Conservation (phyloP, 306 rosid genomes). For the Trichosanthes truncata region DNA sequence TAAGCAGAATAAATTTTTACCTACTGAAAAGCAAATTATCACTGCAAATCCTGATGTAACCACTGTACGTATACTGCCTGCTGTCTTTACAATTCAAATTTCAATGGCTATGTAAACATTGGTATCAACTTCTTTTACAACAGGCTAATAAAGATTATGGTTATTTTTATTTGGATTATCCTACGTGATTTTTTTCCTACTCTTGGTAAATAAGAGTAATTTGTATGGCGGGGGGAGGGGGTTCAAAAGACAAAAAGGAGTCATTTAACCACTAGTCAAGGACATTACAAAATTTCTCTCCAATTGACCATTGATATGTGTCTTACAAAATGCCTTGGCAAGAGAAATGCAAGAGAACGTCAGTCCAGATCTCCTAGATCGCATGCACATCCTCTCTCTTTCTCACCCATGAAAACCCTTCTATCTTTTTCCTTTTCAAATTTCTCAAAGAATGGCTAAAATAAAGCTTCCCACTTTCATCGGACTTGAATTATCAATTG, state of each 20-base stretch:
- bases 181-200: neutral
- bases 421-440: neutral
- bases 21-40: constrained; percentile 73
- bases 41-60: constrained; percentile 89
- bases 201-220: neutral
- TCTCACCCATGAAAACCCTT: neutral
- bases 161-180: neutral
- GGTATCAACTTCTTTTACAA: neutral
- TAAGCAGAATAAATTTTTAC: constrained; percentile 78
- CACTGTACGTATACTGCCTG: constrained; percentile 45
- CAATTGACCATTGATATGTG: neutral
- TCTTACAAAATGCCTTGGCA: neutral
- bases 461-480: neutral
- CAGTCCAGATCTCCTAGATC: neutral
- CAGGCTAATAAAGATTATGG: neutral
- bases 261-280: neutral
- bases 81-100: neutral
- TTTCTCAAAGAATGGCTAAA: neutral
- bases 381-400: neutral
- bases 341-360: neutral
- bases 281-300: neutral
- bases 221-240: neutral
- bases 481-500: neutral
- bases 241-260: neutral
- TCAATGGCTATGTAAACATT: neutral